Base-by-base conservation (phyloP, 495 filamentous ascomycete genomes). In the Neurospora sp. region DNA sequence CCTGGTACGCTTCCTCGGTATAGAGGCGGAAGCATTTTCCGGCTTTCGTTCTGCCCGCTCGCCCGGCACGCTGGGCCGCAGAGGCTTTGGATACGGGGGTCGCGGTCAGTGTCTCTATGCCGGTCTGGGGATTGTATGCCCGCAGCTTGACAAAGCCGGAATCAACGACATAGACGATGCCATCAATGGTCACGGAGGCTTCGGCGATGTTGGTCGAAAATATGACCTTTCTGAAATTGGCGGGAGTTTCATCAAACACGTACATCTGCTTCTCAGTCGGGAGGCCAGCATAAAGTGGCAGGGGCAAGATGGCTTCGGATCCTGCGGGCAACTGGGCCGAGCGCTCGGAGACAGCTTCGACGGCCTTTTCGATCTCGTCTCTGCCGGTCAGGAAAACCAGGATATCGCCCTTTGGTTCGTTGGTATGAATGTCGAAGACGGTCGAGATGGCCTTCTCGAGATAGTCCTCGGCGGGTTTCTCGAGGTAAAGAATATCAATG, bases 121-220 rank as follows among this genome's bases (percentile, higher is more conserved):
- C 92, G 9, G 92, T 96, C 34, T 79, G 86, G 3, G 95, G 93
- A 75, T 97, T 93, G 83, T 92, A 98, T 6, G 93, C 93, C 40
- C 94, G 89, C 4, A 97, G 82, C 76, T 99, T 98, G 74, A 96
- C 94, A 78, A 93, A 97, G 10, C 96, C 96, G 66, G 89, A 92
- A 80, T 99, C 96, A 70, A 98, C 87, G 21, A 99, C 95, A 78
- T 94, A 98, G 69, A 93, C 90, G 74, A 98, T 93, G 6, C 93
- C 94, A 72, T 96, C 92, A 62, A 99, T 97, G 9, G 96, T 99
- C 19, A 99, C 89, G 0, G 92, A 95, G 24, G 96, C 96, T 83
- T 99, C 96, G 40, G 96, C 93, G 74, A 99, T 98, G 79, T 98
- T 98, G 69, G 96, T 98, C 4, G 92, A 93, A 73, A 99, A 90